Conservation (phyloP, 305 asterid species). For the Nicotiana rustica region DNA sequence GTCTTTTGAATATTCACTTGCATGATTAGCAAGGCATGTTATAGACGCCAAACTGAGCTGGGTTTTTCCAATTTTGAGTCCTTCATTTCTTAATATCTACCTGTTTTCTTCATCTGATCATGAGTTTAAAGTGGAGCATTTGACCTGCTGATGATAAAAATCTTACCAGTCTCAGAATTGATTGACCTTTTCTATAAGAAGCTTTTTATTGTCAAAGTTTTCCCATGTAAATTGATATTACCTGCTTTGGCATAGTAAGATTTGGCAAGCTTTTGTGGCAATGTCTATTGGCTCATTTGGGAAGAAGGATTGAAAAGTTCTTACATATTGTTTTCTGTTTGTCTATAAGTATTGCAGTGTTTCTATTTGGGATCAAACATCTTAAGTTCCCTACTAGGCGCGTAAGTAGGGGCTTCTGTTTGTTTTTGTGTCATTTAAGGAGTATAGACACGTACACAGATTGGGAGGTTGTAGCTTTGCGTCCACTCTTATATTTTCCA, state of each 20-base stretch:
- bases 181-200: neutral
- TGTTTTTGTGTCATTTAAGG: neutral
- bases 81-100: neutral
- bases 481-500: neutral
- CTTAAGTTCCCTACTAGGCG: neutral
- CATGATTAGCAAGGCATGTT: too few species aligned
- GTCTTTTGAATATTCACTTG: neutral
- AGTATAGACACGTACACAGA: neutral
- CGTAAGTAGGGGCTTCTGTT: neutral
- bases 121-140: neutral
- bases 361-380: constrained; percentile 9
- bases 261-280: constrained; percentile 14
- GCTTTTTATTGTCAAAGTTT: neutral
- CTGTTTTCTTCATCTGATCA: neutral
- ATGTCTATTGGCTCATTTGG: constrained; percentile 4
- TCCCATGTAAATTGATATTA: neutral
- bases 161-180: neutral
- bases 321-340: neutral
- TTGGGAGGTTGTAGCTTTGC: neutral
- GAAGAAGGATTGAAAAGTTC: neutral
- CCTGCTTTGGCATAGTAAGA: neutral
- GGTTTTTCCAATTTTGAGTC: neutral
- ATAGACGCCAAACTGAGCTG: neutral
- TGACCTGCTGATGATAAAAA: neutral
- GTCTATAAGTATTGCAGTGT: neutral